These are phyloP conservation scores for Rhazya stricta DNA, from an alignment of 257 asterid species.

Conservation along the genomic window DNA sequence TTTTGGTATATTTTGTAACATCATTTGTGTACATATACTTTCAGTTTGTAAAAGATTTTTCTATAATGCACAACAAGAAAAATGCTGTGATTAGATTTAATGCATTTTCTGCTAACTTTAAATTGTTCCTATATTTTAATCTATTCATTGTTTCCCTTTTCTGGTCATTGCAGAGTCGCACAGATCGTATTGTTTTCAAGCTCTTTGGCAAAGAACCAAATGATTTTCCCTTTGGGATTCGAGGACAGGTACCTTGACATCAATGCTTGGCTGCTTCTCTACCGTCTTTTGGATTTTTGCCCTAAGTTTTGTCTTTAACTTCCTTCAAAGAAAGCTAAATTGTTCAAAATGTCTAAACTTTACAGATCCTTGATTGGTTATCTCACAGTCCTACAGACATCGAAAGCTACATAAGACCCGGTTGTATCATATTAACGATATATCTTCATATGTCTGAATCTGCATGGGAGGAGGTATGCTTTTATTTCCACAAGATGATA, in stretches of 20 bases:
- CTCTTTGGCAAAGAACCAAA: constrained; percentile 82
- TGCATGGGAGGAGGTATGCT: constrained; percentile 76
- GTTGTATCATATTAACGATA: constrained; percentile 71
- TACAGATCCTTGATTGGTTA: constrained; percentile 89
- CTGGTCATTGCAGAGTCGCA: constrained; percentile 50
- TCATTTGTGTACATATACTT: too few species aligned
- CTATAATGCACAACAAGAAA: not conserved
- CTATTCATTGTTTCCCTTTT: not conserved
- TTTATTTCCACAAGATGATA: constrained; percentile 2
- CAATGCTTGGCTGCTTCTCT: not conserved
- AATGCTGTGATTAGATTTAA: not conserved
- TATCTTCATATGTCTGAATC: constrained; percentile 58
- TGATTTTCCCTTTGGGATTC: constrained; percentile 57
- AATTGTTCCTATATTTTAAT: not conserved
- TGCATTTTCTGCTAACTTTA: not conserved
- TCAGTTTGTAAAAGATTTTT: not conserved
- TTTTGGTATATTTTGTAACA: not conserved
- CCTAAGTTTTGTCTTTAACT: not conserved
- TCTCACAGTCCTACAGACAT: constrained; percentile 83
- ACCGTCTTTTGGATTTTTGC: not conserved
- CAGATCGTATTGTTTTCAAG: constrained; percentile 79
- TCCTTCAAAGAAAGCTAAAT: not conserved
- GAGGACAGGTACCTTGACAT: constrained; percentile 54
- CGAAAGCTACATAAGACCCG: constrained; percentile 92
- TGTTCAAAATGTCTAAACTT: constrained; percentile 15